Evolutionary conservation across 345 rosid genomes (phyloP).

Genomic region (Hibiscus syriacus): DNA sequence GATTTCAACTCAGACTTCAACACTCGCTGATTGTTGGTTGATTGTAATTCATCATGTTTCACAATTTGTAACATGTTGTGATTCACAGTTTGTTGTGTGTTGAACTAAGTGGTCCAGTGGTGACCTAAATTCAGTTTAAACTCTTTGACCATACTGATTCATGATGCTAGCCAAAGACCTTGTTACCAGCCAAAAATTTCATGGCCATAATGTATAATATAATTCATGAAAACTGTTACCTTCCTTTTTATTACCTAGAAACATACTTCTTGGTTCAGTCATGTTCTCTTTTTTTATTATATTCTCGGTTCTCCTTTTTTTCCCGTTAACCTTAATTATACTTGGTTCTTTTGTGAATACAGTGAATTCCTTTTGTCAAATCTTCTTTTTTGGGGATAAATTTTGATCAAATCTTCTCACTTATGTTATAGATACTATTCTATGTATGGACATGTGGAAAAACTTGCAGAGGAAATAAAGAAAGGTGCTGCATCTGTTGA

Average conservation of each 20-base stretch:
- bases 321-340: background rate
- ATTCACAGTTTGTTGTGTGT: background rate
- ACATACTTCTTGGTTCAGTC: background rate
- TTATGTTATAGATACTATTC: slow-evolving; percentile 69
- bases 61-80: background rate
- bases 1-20: background rate
- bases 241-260: background rate
- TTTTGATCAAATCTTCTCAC: slow-evolving; percentile 6
- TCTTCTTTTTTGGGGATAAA: background rate
- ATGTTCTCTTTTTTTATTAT: background rate
- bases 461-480: slow-evolving; percentile 82
- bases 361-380: background rate
- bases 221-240: background rate
- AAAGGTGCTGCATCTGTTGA: slow-evolving; percentile 90
- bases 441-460: slow-evolving; percentile 95
- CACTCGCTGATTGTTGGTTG: background rate
- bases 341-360: background rate
- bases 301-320: background rate
- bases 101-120: background rate
- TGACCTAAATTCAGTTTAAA: background rate
- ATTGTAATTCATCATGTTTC: background rate
- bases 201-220: background rate
- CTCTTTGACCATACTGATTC: background rate
- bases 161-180: background rate
- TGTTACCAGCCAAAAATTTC: background rate